Base-by-base conservation (phyloP, 805 yeast genomes). In the Dipodascopsis uninucleata region DNA sequence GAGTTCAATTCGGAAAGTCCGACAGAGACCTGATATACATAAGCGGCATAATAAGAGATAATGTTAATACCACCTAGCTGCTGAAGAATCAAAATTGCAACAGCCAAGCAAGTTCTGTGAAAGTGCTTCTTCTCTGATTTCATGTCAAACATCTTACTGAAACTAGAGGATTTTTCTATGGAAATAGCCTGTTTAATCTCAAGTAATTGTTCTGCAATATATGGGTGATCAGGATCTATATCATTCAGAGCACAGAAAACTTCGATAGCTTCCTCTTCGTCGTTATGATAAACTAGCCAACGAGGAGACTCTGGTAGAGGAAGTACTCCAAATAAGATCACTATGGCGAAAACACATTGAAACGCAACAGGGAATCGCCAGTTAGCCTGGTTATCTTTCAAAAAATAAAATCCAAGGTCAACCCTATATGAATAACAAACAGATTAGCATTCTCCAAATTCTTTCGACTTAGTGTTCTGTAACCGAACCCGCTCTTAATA, bases 241-340 rank as follows among this genome's bases (percentile, higher is more conserved):
- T 31, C 48, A 5, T 33, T 44, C n/a, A 51, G 45, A 12, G 36
- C 36, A 16, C 45, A 31, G 16, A 53, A 31, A 22, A 53, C 47
- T 8, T 28, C 17, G 12, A 23, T 22, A 3, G 95, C 95, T 32
- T 72, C 75, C 41, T 77, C 80, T 26, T 82, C 61, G 41, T 78
- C 69, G 61, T 82, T 82, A 56, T 82, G 79, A 58, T 79, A 79
- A 8, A 90, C 85, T 59, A 77, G 79, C 69, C 76, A 89, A 51
- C 97, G 72, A 0, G 96, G 96, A 36, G 90, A 79, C 64, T 89
- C 97, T 1, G 97, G 97, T 21, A 89, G 66, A 34, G 78, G 75
- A 33, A 77, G 58, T 31, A 70, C 60, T 24, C 71, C 67, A 16
- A 37, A 65, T 40, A 49, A 81, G 78, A 85, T 69, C 39, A 81